These are phyloP conservation scores for Cladophialophora immunda DNA, from an alignment of 2,329 filamentous ascomycete genomes.

Conservation along the genomic window DNA sequence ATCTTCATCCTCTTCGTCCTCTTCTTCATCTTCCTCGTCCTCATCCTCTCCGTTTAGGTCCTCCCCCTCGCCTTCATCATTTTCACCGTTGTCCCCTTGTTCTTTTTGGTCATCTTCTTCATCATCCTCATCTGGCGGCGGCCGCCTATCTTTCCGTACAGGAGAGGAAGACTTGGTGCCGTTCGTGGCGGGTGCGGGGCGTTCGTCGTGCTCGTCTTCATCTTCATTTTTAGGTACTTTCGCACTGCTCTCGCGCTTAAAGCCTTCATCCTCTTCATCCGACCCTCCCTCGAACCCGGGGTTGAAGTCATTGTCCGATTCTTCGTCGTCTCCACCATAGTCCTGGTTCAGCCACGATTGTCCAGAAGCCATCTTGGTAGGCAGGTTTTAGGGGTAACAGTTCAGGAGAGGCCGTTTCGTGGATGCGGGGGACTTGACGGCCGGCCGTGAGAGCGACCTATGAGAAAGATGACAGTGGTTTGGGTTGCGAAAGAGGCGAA, in stretches of 20 bases:
- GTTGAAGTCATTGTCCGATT: constrained; percentile 89
- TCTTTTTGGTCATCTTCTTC: constrained; percentile 57
- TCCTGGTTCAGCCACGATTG: constrained; percentile 57
- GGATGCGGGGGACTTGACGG: background rate
- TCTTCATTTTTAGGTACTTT: constrained; percentile 31
- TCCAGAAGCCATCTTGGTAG: constrained; percentile 45
- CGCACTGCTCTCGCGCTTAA: constrained; percentile 38
- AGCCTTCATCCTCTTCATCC: constrained; percentile 68
- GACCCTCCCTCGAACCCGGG: constrained; percentile 77
- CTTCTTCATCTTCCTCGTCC: constrained; percentile 64
- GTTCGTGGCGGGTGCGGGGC: constrained; percentile 17
- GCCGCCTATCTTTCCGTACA: constrained; percentile 35
- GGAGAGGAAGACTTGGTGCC: constrained; percentile 30
- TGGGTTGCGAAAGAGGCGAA: background rate
- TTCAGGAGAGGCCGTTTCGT: background rate
- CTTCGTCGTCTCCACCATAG: constrained; percentile 61
- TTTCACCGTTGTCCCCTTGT: constrained; percentile 51
- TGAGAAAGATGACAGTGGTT: background rate
- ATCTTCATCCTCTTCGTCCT: constrained; percentile 40
- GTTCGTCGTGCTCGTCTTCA: constrained; percentile 38
- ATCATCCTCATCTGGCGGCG: constrained; percentile 55
- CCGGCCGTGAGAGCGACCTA: background rate
- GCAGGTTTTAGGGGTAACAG: background rate
- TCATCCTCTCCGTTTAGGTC: constrained; percentile 58
- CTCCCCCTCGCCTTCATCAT: constrained; percentile 50